Percentiles rank a stretch among this genome's conserved stretches.
Conservation (phyloP, 2,329 filamentous ascomycete genomes). For the Podosphaera xanthii region DNA sequence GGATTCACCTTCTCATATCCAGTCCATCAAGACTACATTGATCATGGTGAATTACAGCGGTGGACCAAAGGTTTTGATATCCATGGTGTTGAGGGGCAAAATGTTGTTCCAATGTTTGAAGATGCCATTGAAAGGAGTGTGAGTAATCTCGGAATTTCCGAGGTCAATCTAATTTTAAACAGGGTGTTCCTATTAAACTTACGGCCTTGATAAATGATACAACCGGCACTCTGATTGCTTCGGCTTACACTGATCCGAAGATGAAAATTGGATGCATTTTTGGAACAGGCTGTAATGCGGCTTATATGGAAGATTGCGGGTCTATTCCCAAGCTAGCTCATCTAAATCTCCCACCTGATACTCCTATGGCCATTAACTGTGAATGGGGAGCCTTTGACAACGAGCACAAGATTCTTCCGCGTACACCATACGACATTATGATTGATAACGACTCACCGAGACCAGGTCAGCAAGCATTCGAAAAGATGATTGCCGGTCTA, state of each 20-base stretch:
- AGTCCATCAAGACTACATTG: constrained; percentile 78
- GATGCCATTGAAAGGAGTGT: constrained; percentile 48
- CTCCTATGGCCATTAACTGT: constrained; percentile 88
- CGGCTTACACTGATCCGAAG: constrained; percentile 77
- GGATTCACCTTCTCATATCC: constrained; percentile 96
- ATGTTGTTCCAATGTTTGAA: constrained; percentile 77
- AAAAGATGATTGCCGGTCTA: constrained; percentile 93
- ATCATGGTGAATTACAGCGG: constrained; percentile 75
- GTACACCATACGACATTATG: constrained; percentile 63
- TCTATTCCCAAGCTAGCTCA: constrained; percentile 85
- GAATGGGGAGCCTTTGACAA: constrained; percentile 97
- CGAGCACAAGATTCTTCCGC: constrained; percentile 67
- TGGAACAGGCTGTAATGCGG: constrained; percentile 91
- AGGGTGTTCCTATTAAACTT: constrained; percentile 80
- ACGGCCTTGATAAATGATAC: constrained; percentile 94
- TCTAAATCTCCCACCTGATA: constrained; percentile 65
- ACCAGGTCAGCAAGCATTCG: constrained; percentile 82
- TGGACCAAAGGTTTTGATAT: constrained; percentile 99
- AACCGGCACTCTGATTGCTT: constrained; percentile 88
- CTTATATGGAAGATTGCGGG: constrained; percentile 87
- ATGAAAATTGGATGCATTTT: constrained; percentile 98
- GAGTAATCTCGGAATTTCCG: constrained; percentile 11
- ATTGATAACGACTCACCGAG: constrained; percentile 84
- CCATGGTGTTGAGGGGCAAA: constrained; percentile 67
- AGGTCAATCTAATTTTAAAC: constrained; percentile 6